A percentile compares a stretch with the other conserved stretches of the same genome.
phyloP scores from a whole-genome alignment of 169 alveolate species.

The Perkinsus olseni region DNA sequence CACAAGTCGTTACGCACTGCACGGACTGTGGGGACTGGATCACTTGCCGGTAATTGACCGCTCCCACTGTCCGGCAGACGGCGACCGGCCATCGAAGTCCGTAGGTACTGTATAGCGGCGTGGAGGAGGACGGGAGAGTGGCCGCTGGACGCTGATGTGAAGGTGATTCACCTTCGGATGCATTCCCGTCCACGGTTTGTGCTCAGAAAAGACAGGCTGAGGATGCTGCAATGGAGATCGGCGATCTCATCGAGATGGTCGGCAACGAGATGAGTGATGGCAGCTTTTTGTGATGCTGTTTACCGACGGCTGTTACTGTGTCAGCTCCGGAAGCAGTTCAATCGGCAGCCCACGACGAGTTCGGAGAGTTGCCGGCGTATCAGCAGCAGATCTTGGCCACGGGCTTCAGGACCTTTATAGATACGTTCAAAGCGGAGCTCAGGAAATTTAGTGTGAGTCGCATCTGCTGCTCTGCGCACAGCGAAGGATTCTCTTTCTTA shows the following conservation, averaged over 20 bases:
- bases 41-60: background rate
- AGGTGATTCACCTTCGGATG: background rate
- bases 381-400: background rate
- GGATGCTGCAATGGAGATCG: background rate
- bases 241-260: background rate
- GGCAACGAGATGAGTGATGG: background rate
- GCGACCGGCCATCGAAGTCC: background rate
- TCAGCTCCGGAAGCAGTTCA: background rate
- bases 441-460: background rate
- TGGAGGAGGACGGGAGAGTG: background rate
- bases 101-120: background rate
- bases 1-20: background rate
- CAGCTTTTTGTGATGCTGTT: background rate
- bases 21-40: background rate
- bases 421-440: background rate
- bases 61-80: too few species aligned
- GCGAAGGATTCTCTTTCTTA: too few species aligned
- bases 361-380: background rate
- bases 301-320: background rate
- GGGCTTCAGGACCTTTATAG: background rate
- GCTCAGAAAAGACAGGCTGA: background rate
- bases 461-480: too few species aligned
- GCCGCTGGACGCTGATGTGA: background rate
- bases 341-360: background rate
- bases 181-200: background rate